Evolutionary conservation across 2,329 filamentous ascomycete genomes (phyloP), one percentile per base, ranked within the genome.

Genomic region (Tricladium varicosporioides): DNA sequence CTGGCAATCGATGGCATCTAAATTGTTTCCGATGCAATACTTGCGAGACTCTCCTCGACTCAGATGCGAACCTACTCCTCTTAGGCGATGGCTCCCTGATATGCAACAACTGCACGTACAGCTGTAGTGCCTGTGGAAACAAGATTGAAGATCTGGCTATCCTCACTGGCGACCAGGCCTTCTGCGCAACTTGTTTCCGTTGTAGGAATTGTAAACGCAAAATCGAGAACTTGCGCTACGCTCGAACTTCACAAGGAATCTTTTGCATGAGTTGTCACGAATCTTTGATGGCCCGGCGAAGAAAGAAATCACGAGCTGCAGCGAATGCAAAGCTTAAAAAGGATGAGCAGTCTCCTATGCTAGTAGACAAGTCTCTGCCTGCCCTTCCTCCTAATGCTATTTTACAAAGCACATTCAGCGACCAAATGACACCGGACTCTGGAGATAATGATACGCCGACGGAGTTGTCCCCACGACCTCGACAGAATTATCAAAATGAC

Each of bases 181-280:
- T 97, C 72, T 99, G 94, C 75, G 92, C 92, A 45, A 93, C 91
- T 56, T 99, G 94, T 76, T 99, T 99, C 77, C 85, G 92, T 68
- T 99, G 94, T 76, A 84, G 94, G 67, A 99, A 97, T 73, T 99
- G 94, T 80, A 99, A 97, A 79, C 86, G 90, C 72, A 97, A 97
- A 78, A 99, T 99, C 60, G 94, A 99, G 75, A 99, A 99, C 72
- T 80, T 99, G 63, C 87, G 93, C 72, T 99, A 97, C 84, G 94
- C 94, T 54, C 86, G 94, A 70, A 99, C 94, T 1, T 97, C 93
- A 7, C 94, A 97, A 74, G 94, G 94, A 59, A 99, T 99, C 67
- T 97, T 99, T 72, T 99, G 94, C 77, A 99, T 99, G 94, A 92
- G 88, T 69, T 99, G 94, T 72, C 94, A 99, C 71, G 94, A 99